phyloP scores from a whole-genome alignment of 805 yeast genomes.

The Saturnispora mendoncae region DNA sequence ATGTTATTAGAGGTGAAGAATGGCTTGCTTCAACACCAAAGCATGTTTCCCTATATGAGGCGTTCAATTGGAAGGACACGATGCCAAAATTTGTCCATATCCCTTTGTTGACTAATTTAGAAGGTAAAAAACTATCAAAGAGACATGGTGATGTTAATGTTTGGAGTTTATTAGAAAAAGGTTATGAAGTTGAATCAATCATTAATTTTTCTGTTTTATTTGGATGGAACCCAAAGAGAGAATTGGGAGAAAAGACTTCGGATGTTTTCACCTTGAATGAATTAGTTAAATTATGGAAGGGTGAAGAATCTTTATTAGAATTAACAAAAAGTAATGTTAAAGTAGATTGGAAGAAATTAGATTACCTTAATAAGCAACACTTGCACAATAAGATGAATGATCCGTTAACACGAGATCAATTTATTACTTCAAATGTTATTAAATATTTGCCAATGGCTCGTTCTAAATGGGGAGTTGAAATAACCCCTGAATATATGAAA shows the following conservation, averaged over 20 bases:
- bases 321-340: conserved; percentile 92
- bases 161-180: conserved; percentile 44
- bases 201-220: conserved; percentile 80
- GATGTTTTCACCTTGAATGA: conserved; percentile 48
- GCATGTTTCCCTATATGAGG: conserved; percentile 77
- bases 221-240: conserved; percentile 88
- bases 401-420: conserved; percentile 19
- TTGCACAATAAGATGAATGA: conserved; percentile 35
- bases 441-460: conserved; percentile 13
- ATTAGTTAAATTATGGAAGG: conserved; percentile 45
- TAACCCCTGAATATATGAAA: conserved; percentile 5
- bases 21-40: conserved; percentile 97
- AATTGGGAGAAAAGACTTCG: conserved; percentile 36
- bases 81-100: conserved; percentile 76
- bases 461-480: conserved; percentile 10
- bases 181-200: conserved; percentile 79
- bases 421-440: conserved; percentile 32
- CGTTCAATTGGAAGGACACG: conserved; percentile 68
- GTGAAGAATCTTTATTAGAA: conserved; percentile 37
- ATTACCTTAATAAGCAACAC: conserved; percentile 69
- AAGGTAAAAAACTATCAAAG: conserved; percentile 75
- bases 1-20: conserved; percentile 95
- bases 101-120: conserved; percentile 69
- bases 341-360: conserved; percentile 70
- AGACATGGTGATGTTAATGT: conserved; percentile 78